Evolutionary conservation across 345 rosid genomes (phyloP).

Genomic region (Barbarea vulgaris): DNA sequence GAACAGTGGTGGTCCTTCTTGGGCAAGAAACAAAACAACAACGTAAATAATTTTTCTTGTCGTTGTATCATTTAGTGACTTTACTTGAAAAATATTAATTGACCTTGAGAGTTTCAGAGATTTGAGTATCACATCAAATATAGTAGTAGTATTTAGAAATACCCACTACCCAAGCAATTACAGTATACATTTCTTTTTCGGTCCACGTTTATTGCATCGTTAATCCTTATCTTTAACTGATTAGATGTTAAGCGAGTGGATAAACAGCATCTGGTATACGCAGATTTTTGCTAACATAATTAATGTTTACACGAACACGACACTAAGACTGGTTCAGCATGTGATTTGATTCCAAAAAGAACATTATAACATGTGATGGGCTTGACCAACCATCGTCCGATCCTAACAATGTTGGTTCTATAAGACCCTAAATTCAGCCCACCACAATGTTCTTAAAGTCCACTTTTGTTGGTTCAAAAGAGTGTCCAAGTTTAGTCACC

Average conservation of each 20-base stretch:
- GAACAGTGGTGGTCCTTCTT: constrained; percentile 37
- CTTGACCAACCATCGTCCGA: not conserved
- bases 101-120: constrained; percentile 1
- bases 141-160: not conserved
- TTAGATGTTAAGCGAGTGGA: not conserved
- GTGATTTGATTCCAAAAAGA: not conserved
- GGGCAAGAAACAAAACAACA: constrained; percentile 30
- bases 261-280: not conserved
- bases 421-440: not conserved
- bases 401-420: not conserved
- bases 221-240: not conserved
- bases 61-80: not conserved
- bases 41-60: constrained; percentile 5
- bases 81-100: not conserved
- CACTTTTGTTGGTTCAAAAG: not conserved
- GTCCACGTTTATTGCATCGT: not conserved
- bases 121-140: not conserved
- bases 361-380: not conserved
- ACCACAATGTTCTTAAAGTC: not conserved
- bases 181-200: not conserved
- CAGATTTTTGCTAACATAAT: not conserved
- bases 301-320: not conserved
- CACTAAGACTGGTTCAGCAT: not conserved
- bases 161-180: not conserved
- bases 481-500: not conserved